phyloP scores from a whole-genome alignment of 176 grass and related monocot genomes.

The Rhipidocladum racemiflorum region DNA sequence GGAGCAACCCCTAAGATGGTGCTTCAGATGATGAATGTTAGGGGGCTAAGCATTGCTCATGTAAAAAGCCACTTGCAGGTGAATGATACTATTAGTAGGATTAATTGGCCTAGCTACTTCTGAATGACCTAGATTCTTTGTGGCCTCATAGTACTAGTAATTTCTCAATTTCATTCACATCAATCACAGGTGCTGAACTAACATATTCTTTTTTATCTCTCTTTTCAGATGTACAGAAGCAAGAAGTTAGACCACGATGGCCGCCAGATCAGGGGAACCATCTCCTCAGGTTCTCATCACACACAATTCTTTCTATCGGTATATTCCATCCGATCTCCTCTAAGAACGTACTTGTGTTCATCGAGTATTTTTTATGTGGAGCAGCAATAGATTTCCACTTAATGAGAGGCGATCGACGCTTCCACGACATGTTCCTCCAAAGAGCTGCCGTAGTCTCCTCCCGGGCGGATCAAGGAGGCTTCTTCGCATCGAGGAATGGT shows the following conservation, averaged over 20 bases:
- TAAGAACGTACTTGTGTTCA: background rate
- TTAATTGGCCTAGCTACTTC: background rate
- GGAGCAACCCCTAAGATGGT: slow-evolving; percentile 95
- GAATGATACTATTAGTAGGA: background rate
- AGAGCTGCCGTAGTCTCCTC: slow-evolving; percentile 48
- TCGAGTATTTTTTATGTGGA: background rate
- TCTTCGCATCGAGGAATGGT: slow-evolving; percentile 41
- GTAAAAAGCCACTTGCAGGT: slow-evolving; percentile 99
- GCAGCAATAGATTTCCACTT: slow-evolving; percentile 82
- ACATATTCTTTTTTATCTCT: slow-evolving; percentile 15
- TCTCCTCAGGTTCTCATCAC: slow-evolving; percentile 55
- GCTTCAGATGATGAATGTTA: slow-evolving; percentile 99
- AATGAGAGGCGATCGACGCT: slow-evolving; percentile 65
- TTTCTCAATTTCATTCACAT: background rate
- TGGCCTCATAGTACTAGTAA: background rate
- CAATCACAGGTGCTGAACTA: background rate
- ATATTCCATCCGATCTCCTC: background rate
- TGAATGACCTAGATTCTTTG: background rate
- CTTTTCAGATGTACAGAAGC: slow-evolving; percentile 90
- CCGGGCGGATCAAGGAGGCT: slow-evolving; percentile 36
- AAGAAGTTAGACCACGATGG: slow-evolving; percentile 83
- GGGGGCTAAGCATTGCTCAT: slow-evolving; percentile 95
- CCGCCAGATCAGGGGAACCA: slow-evolving; percentile 52
- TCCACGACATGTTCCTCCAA: slow-evolving; percentile 72
- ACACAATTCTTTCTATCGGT: background rate